phyloP scores from a whole-genome alignment of 140 eudicot genomes.

The Bidens hawaiensis region DNA sequence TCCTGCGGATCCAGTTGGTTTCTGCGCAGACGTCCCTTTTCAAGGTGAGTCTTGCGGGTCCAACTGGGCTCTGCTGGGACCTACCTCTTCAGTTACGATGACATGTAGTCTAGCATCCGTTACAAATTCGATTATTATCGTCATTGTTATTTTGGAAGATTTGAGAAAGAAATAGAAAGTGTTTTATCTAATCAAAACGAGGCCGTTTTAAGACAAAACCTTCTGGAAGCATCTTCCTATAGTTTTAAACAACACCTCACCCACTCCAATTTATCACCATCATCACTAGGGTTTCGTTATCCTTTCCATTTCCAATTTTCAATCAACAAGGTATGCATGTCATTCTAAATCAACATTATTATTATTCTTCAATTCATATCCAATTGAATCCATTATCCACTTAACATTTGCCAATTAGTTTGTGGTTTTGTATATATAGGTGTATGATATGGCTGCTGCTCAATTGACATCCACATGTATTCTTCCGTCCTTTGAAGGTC shows the following conservation, averaged over 20 bases:
- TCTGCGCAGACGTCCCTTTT: too few relatives aligned
- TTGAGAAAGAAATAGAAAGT: background rate
- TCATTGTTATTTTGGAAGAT: background rate
- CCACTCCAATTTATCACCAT: background rate
- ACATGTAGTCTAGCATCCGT: too few relatives aligned
- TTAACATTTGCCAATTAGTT: background rate
- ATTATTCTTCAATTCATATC: background rate
- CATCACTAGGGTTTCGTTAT: slow-evolving; percentile 60
- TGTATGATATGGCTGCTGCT: slow-evolving; percentile 58
- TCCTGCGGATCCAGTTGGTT: too few relatives aligned
- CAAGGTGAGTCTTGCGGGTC: too few relatives aligned
- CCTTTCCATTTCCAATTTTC: slow-evolving; percentile 25
- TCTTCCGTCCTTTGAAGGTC: slow-evolving; percentile 53
- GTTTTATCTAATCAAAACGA: slow-evolving; percentile 2
- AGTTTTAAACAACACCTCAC: slow-evolving; percentile 17
- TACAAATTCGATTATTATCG: too few relatives aligned
- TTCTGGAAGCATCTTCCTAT: slow-evolving; percentile 17
- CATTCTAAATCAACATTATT: background rate
- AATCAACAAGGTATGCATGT: slow-evolving; percentile 20
- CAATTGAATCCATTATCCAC: background rate
- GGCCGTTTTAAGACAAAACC: slow-evolving; percentile 9
- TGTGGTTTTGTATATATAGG: too few relatives aligned
- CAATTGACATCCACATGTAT: slow-evolving; percentile 55
- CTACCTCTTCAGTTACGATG: too few relatives aligned
- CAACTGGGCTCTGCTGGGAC: too few relatives aligned